phyloP scores from a whole-genome alignment of 192 early-diverging fungal species.

The Helicostylum pulchrum region DNA sequence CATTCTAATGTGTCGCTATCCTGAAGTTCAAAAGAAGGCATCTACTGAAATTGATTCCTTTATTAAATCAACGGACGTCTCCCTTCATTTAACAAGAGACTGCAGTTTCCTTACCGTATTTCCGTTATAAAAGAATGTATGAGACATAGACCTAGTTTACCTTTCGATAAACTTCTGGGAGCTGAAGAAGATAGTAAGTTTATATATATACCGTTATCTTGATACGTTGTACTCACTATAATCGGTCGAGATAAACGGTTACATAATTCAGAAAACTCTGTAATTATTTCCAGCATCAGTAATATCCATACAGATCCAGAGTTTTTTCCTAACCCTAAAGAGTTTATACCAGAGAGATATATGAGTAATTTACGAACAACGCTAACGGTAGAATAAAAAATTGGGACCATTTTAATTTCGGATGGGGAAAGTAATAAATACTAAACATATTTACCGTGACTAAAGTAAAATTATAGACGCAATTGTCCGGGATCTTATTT shows the following conservation, averaged over 20 bases:
- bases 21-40: conserved; percentile 14
- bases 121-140: conserved; percentile 26
- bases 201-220: no score
- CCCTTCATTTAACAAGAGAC: background rate
- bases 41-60: conserved; percentile 15
- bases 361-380: background rate
- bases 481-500: conserved; percentile 15
- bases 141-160: background rate
- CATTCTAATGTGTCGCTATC: conserved; percentile 11
- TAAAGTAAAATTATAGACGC: background rate
- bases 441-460: no score
- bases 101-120: conserved; percentile 12
- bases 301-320: conserved; percentile 37
- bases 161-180: conserved; percentile 7
- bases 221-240: background rate
- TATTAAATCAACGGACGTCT: background rate
- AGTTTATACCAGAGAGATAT: conserved; percentile 47
- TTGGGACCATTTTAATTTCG: conserved; percentile 19
- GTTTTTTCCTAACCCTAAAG: conserved; percentile 40
- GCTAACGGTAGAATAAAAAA: conserved; percentile 18
- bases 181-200: conserved; percentile 13
- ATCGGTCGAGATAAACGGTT: conserved; percentile 31
- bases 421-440: conserved; percentile 4
- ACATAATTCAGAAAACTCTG: conserved; percentile 45
- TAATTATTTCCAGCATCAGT: conserved; percentile 45